Evolutionary conservation across 768 basidiomycete species (phyloP), one percentile per base, ranked within the genome.

Genomic region (Stropharia rugosoannulata): DNA sequence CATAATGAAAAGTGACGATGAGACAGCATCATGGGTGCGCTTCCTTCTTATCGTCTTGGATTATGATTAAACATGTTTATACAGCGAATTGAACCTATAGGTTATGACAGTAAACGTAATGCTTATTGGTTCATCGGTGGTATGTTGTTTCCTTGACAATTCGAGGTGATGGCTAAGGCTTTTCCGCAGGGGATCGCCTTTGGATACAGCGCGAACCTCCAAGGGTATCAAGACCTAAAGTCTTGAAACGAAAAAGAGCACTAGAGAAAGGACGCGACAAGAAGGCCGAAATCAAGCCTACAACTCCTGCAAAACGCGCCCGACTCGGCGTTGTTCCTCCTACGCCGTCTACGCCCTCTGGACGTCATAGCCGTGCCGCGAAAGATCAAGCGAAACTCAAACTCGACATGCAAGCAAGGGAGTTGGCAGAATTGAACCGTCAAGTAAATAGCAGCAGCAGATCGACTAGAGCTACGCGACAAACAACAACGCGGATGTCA

Each of bases 111-210:
- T 39, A 86, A 86, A 64, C 75, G 74, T 6, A 92, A 93, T 66
- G 85, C 87, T 0, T 94, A 93, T 65, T 93, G 91, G 91, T 70
- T 93, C 19, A 89, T 95, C 59, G 92, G 93, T 41, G 79, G 89
- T 89, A 71, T 37, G 80, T 74, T 47, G 41, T n/a, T 48, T 44
- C 36, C 12, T 10, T 48, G 42, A 41, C 13, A 6, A 42, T 46
- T 9, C 25, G 49, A 22, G 53, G 27, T 41, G 51, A 46, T 29
- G 41, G 44, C 59, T 55, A 51, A 41, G 48, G 43, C 13, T 54
- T 52, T 42, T 15, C 54, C 4, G 6, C 45, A 91, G 90, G 83
- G 52, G 87, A 93, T 64, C 86, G 93, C 19, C 76, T 95, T 19
- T 95, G 93, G 93, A 83, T 93, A 42, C 92, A 94, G 66, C 87